Base-by-base conservation (phyloP, 2,329 filamentous ascomycete species). In the Diplodia seriata region DNA sequence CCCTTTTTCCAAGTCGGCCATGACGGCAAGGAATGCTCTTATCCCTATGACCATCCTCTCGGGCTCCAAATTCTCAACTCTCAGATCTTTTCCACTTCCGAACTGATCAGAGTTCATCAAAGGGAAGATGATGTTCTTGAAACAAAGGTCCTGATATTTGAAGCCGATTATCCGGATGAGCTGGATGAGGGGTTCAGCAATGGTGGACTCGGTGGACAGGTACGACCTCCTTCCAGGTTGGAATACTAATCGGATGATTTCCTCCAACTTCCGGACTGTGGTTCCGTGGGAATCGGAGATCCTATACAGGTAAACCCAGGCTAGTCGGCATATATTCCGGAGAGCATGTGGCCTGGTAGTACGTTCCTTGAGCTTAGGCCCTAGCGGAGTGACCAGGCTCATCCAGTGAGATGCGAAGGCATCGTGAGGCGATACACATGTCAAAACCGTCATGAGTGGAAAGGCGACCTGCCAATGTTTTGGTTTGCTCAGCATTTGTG, bases 1-100 rank as follows among this genome's bases (percentile, higher is more conserved):
- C 31, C 90, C 90, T 70, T 91, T 94, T 78, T 99, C 95, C 31
- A 98, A 83, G 77, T 99, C 95, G 0, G 91, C 87, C 88, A 99
- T 94, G 72, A 98, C 93, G 38, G 91, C 92, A 33, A 99, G 84
- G 76, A 98, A 99, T 3, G 95, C 92, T 70, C 93, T 88, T 70
- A 99, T 99, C 2, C 94, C 95, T 72, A 99, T 91, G n/a, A 98
- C 94, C 81, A 97, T 97, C 73, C 92, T 91, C 76, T 99, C 96
- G 0, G 96, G 95, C 70, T 99, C 95, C 70, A 99, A 85, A 75
- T 96, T 92, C 75, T 98, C 95, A 33, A 97, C 91, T 75, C 89
- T 93, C 51, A 95, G 81, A 54, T 97, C 92, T 73, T 90, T 92
- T 83, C 84, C 85, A 20, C 89, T 87, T 33, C 87, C 85, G 76